Base-by-base conservation (phyloP, 306 rosid genomes). In the Fagus sylvatica region DNA sequence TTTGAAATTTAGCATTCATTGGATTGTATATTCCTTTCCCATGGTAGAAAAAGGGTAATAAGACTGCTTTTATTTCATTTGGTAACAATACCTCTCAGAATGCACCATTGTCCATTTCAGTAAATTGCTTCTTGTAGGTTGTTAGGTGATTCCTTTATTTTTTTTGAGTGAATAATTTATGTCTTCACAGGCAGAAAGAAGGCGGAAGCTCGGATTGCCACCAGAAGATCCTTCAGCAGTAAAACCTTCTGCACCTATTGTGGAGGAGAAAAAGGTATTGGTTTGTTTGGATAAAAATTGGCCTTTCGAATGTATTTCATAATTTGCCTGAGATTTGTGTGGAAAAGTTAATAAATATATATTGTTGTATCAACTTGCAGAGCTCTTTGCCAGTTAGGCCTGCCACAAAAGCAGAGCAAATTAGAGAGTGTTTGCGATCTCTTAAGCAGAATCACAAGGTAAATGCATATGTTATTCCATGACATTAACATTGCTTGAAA, bases 391-490 rank as follows among this genome's bases (percentile, higher is more conserved):
- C 97, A 0, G 51, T 90, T 67, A 90, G 93, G 79, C 97, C 98
- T 69, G 96, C 96, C 70, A 90, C 97, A 82, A 93, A 90, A 83
- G 56, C 90, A 48, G 98, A 96, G 83, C 97, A 89, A 83, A 93
- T 93, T 96, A 93, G 99, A 80, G 99, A 89, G 83, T 90, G 97
- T 77, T 76, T 96, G 80, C 95, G 98, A 54, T 88, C 96, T 79
- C 97, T 96, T 73, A 93, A 96, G 87, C 93, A 89, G 81, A 89
- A 78, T 84, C 96, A 93, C 90, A 96, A 91, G 99, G 99, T 96
- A 90, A 83, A 40, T 76, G 72, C 65, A 59, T 66, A 33, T 77
- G 16, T 49, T 15, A n/a, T 39, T 77, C 30, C 1, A 51, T 78
- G 76, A 43, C 39, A 46, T 30, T 53, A 57, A 75, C 43, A 37